Base-by-base conservation (phyloP, 768 basidiomycete genomes). In the Dioszegia crocea region DNA sequence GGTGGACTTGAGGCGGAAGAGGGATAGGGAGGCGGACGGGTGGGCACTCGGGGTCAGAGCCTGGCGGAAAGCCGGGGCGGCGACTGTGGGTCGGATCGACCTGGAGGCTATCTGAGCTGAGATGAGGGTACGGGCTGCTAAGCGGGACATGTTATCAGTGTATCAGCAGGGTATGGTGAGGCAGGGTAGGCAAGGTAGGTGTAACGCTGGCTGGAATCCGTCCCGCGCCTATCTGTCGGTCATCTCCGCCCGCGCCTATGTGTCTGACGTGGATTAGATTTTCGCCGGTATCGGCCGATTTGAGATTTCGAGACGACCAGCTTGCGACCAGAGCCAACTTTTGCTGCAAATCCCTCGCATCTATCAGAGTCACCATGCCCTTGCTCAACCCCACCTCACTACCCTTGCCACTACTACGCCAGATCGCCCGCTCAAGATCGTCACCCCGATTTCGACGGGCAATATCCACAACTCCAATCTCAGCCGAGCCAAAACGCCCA, bases 1-100 rank as follows among this genome's bases (percentile, higher is more conserved):
- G 52, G 39, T 46, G 33, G 52, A 53, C 23, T 45, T 60, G 59
- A 40, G 54, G 11, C 51, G 27, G 43, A 53, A 40, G 40, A 23
- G 23, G 23, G 38, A 31, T 11, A 33, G 38, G 11, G 33, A 47
- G 11, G 30, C 19, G 43, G 41, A 19, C 1, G 39, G n/a, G 47
- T 6, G 4, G 26, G 47, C 8, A 23, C 33, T 50, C 5, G 33
- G 19, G 8, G 36, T 19, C 6, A 30, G 47, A 51, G 38, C 27
- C 4, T 10, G 30, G 43, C 39, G 40, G 47, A 43, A 48, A 21
- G 29, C 47, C 24, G 47, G 39, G n/a, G 17, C 36, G 3, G 36
- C 24, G 38, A 14, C 33, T 33, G 48, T 31, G 38, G 36, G n/a
- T 27, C 26, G 51, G 36, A 41, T 3, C 6, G 49, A 10, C n/a